Evolutionary conservation across 768 basidiomycete species (phyloP).

Genomic region (Kwoniella dendrophila): DNA sequence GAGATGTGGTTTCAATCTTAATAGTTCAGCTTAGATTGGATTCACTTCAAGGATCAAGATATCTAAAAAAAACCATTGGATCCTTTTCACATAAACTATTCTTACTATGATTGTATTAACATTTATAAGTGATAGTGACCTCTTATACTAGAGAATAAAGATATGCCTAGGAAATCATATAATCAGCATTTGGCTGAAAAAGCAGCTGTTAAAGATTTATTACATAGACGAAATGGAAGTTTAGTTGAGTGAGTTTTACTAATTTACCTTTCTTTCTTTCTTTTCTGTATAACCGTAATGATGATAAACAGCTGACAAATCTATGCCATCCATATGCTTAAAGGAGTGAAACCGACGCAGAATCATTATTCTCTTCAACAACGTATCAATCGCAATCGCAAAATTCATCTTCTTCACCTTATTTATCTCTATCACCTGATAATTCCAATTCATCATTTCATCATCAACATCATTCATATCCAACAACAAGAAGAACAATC

Average conservation of each 20-base stretch:
- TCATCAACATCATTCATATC: neutral
- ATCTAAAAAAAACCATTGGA: too few species aligned
- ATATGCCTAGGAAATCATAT: conserved; percentile 32
- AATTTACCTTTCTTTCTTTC: neutral
- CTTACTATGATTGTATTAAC: too few species aligned
- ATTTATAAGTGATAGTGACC: too few species aligned
- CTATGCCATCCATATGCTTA: neutral
- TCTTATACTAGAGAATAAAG: too few species aligned
- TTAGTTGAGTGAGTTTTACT: conserved; percentile 23
- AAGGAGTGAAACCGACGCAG: conserved; percentile 46
- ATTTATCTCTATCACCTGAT: neutral
- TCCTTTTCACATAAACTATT: too few species aligned
- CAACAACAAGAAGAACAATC: neutral
- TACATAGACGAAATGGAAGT: conserved; percentile 19
- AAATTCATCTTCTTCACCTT: conserved; percentile 12
- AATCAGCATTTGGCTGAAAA: conserved; percentile 28
- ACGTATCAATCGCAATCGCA: conserved; percentile 29
- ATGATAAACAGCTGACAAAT: neutral
- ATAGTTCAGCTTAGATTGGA: too few species aligned
- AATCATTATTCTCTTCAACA: conserved; percentile 38
- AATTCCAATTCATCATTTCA: neutral
- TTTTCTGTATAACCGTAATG: too few species aligned
- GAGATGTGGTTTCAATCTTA: too few species aligned
- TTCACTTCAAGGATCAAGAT: too few species aligned
- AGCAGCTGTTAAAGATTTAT: conserved; percentile 3